Conservation (phyloP, 2,329 filamentous ascomycete species). For the Botrytis pseudocinerea region DNA sequence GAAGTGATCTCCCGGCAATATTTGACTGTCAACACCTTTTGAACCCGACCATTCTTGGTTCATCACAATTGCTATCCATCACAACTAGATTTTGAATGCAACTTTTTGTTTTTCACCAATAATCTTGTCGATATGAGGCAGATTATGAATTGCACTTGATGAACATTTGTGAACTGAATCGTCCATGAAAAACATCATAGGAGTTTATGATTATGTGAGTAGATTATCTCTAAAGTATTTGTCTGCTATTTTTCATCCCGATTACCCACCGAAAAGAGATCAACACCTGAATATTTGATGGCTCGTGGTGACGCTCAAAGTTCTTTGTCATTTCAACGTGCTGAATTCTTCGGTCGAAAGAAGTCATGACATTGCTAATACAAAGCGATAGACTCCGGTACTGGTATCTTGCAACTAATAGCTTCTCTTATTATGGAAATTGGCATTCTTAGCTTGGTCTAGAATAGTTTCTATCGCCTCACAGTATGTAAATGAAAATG, state of each 20-base stretch:
- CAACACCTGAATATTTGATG: background rate
- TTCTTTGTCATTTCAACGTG: background rate
- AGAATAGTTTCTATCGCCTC: background rate
- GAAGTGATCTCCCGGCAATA: too few relatives aligned
- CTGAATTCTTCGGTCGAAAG: background rate
- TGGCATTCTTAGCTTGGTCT: accelerated
- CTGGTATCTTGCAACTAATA: background rate
- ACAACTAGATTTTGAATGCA: accelerated
- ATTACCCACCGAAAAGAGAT: background rate
- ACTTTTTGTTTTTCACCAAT: background rate
- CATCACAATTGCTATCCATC: background rate
- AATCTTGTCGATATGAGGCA: accelerated
- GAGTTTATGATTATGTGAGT: background rate
- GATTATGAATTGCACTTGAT: background rate
- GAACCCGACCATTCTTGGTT: background rate
- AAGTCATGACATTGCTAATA: background rate
- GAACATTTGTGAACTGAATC: background rate
- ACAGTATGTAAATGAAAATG: background rate
- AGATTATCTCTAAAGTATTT: background rate
- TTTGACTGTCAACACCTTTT: background rate
- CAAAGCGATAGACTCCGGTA: background rate
- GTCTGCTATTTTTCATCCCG: accelerated
- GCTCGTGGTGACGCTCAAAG: background rate
- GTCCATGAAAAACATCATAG: background rate
- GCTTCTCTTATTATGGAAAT: background rate